Conservation (phyloP, 805 yeast species). For the Kluyveromyces wickerhamii region DNA sequence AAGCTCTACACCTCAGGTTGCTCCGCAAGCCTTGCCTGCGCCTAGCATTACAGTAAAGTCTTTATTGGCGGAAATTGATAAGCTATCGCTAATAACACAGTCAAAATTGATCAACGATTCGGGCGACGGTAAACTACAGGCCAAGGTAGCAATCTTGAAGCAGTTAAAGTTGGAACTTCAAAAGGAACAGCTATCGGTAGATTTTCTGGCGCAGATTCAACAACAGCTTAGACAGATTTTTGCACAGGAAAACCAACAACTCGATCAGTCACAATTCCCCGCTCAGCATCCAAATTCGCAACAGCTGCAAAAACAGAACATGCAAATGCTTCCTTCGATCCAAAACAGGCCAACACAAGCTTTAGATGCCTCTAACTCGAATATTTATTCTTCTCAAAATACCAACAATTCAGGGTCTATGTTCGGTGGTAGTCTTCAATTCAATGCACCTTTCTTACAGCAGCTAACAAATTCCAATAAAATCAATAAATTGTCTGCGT, state of each 20-base stretch:
- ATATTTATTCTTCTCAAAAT: neutral
- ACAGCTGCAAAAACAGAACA: constrained; percentile 20
- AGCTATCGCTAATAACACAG: constrained; percentile 27
- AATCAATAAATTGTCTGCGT: constrained; percentile 1
- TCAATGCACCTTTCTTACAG: constrained; percentile 4
- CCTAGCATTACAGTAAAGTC: constrained; percentile 18
- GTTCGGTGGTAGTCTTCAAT: constrained; percentile 5
- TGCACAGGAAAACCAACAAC: constrained; percentile 31
- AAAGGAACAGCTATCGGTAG: constrained; percentile 26
- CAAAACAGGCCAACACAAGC: neutral
- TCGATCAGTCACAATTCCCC: constrained; percentile 26
- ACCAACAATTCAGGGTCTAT: neutral
- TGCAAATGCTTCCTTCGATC: constrained; percentile 13
- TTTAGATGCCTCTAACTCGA: neutral
- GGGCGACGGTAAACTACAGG: constrained; percentile 26
- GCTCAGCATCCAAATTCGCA: constrained; percentile 21
- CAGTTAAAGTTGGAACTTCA: constrained; percentile 32
- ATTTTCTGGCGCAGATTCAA: constrained; percentile 31
- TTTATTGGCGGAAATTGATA: constrained; percentile 31
- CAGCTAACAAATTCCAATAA: constrained; percentile 1
- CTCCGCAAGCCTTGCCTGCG: constrained; percentile 5
- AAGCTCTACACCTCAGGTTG: constrained; percentile 22
- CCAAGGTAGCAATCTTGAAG: constrained; percentile 29
- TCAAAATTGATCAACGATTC: constrained; percentile 28
- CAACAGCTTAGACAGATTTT: constrained; percentile 33